Evolutionary conservation across 148 eudicot species (phyloP).

Genomic region (Camellia japonica): DNA sequence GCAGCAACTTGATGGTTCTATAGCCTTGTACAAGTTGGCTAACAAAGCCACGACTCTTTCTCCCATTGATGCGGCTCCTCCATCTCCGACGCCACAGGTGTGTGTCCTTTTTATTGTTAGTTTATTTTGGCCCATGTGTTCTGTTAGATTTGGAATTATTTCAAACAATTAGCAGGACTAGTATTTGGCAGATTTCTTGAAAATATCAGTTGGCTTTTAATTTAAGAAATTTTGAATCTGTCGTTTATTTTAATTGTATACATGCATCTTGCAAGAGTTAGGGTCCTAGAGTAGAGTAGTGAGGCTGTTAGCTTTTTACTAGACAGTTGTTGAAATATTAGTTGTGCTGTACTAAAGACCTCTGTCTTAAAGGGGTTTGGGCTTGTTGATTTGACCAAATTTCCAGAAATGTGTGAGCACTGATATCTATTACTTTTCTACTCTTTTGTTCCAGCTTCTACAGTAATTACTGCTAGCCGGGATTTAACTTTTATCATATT

Average conservation of each 20-base stretch:
- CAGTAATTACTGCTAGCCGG: not conserved
- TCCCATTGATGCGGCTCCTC: constrained; percentile 79
- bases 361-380: not conserved
- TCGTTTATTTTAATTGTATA: no score
- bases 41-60: constrained; percentile 66
- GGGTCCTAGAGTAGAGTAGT: not conserved
- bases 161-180: not conserved
- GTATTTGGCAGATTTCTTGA: not conserved
- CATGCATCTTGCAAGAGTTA: not conserved
- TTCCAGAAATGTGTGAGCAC: not conserved
- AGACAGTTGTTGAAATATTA: not conserved
- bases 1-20: constrained; percentile 70
- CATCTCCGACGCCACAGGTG: constrained; percentile 87
- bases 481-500: not conserved
- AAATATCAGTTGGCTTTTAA: no score
- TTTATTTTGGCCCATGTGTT: not conserved
- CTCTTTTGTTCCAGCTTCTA: not conserved
- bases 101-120: not conserved
- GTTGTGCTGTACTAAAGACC: not conserved
- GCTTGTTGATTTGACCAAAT: not conserved
- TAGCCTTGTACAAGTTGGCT: constrained; percentile 75
- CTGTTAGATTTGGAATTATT: not conserved
- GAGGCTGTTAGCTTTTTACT: not conserved
- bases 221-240: no score
- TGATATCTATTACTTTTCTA: not conserved